A percentile compares a stretch with the other conserved stretches of the same genome.
Conservation (phyloP, 1,284 basidiomycete species). For the Phellopilus nigrolimitatus region DNA sequence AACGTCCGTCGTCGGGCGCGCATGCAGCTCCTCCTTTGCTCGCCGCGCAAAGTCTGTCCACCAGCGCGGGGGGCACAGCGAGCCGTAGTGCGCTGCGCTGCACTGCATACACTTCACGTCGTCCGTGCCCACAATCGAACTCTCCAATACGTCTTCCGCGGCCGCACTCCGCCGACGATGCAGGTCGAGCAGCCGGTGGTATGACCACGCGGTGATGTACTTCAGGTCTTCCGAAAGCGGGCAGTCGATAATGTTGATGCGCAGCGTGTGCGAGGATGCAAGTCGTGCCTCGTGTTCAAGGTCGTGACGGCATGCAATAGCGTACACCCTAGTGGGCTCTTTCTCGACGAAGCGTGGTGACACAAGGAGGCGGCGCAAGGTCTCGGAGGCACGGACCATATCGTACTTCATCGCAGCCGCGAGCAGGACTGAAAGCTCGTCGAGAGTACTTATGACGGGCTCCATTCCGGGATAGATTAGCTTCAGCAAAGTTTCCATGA, state of each 20-base stretch:
- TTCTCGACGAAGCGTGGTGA: constrained; percentile 42
- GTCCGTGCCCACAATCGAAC: constrained; percentile 30
- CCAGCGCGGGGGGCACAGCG: constrained; percentile 56
- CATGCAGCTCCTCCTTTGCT: constrained; percentile 51
- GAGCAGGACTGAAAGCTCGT: constrained; percentile 49
- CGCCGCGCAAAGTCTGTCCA: constrained; percentile 55
- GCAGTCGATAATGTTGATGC: constrained; percentile 46
- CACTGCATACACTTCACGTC: constrained; percentile 64
- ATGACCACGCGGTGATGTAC: constrained; percentile 58
- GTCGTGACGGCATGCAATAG: constrained; percentile 62
- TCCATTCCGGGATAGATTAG: constrained; percentile 41
- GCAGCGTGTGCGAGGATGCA: constrained; percentile 54
- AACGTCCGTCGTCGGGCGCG: constrained; percentile 51
- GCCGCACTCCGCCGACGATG: constrained; percentile 49
- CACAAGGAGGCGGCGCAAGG: constrained; percentile 48
- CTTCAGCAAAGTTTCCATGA: constrained; percentile 46
- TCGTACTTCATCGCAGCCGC: constrained; percentile 62
- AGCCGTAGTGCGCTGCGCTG: constrained; percentile 45
- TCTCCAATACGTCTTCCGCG: constrained; percentile 42
- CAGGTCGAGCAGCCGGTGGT: constrained; percentile 57
- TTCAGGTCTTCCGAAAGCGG: constrained; percentile 60
- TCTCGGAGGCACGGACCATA: constrained; percentile 39
- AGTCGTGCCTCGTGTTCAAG: constrained; percentile 51
- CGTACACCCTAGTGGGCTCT: constrained; percentile 58
- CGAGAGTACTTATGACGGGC: constrained; percentile 38